A percentile compares a stretch with the other conserved stretches of the same genome.
Conservation (phyloP, 352 stramenopile genomes). For the Phytophthora pini region DNA sequence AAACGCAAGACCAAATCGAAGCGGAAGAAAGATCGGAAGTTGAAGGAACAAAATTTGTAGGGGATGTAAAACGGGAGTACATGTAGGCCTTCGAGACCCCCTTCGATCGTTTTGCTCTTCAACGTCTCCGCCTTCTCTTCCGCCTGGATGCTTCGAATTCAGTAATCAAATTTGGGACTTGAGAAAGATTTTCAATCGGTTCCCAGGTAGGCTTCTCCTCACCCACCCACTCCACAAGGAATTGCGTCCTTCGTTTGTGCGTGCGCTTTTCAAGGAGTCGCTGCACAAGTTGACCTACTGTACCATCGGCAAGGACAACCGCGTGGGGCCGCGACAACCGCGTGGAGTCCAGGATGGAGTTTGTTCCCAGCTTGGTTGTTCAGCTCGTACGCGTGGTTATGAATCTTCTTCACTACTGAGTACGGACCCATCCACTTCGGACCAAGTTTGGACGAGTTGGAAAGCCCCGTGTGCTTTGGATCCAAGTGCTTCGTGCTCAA, state of each 20-base stretch:
- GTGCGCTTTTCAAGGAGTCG: not conserved
- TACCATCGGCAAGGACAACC: slow-evolving; percentile 8
- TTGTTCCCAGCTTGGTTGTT: slow-evolving; percentile 28
- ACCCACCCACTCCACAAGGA: slow-evolving; percentile 21
- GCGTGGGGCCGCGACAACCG: not conserved
- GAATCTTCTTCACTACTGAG: slow-evolving; percentile 12
- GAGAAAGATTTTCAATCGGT: slow-evolving; percentile 1
- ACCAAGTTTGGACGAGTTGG: slow-evolving; percentile 22
- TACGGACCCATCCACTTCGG: slow-evolving; percentile 24
- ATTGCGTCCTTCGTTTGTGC: slow-evolving; percentile 9
- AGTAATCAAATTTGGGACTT: slow-evolving; percentile 11
- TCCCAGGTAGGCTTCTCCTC: slow-evolving; percentile 7
- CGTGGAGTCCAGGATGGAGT: slow-evolving; percentile 3
- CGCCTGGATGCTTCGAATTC: slow-evolving; percentile 1
- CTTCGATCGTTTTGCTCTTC: not conserved
- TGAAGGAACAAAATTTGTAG: not conserved
- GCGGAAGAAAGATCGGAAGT: not conserved
- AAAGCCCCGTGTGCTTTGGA: slow-evolving; percentile 10
- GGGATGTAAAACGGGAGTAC: slow-evolving; percentile 14
- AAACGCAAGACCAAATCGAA: slow-evolving; percentile 8
- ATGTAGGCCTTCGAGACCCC: slow-evolving; percentile 8
- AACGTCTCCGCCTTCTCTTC: slow-evolving; percentile 3
- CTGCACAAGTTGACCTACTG: slow-evolving; percentile 5
- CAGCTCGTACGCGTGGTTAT: slow-evolving; percentile 29
- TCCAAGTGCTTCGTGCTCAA: slow-evolving; percentile 22